Conservation (phyloP, 495 filamentous ascomycete species). For the Lasiosphaeriaceae sp. region DNA sequence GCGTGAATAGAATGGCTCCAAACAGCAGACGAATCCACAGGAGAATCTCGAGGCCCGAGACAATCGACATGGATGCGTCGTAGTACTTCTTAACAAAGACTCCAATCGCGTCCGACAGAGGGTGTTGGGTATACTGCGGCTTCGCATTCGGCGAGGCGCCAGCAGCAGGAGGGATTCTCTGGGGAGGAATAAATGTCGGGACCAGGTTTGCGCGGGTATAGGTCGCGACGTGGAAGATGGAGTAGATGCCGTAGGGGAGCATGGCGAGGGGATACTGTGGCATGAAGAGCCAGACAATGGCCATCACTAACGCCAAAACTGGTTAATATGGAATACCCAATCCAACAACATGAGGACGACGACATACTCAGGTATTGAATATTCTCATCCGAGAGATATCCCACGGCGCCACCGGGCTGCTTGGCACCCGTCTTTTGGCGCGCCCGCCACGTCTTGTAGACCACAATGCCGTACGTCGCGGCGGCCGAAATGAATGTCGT, state of each 20-base stretch:
- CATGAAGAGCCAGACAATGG: conserved; percentile 88
- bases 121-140: conserved; percentile 58
- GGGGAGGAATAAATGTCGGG: conserved; percentile 54
- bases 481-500: conserved; percentile 84
- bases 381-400: conserved; percentile 83
- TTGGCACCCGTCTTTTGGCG: conserved; percentile 62
- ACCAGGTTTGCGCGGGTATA: conserved; percentile 70
- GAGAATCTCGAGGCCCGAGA: conserved; percentile 68
- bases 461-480: conserved; percentile 93
- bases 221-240: conserved; percentile 94
- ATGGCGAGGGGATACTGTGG: conserved; percentile 87
- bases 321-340: conserved; percentile 3
- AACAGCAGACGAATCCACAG: conserved; percentile 80
- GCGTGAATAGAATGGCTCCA: conserved; percentile 77
- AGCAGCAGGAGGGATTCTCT: conserved; percentile 34
- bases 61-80: conserved; percentile 80
- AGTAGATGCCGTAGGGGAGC: conserved; percentile 94
- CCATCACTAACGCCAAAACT: conserved; percentile 70
- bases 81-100: conserved; percentile 97
- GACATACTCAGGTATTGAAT: conserved; percentile 91
- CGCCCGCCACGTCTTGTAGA: conserved; percentile 95
- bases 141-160: conserved; percentile 59
- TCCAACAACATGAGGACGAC: not conserved
- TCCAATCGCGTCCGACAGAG: conserved; percentile 76
- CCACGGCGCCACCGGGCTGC: conserved; percentile 53